Evolutionary conservation across 352 stramenopile genomes (phyloP).

Genomic region (Phytophthora crassamura): DNA sequence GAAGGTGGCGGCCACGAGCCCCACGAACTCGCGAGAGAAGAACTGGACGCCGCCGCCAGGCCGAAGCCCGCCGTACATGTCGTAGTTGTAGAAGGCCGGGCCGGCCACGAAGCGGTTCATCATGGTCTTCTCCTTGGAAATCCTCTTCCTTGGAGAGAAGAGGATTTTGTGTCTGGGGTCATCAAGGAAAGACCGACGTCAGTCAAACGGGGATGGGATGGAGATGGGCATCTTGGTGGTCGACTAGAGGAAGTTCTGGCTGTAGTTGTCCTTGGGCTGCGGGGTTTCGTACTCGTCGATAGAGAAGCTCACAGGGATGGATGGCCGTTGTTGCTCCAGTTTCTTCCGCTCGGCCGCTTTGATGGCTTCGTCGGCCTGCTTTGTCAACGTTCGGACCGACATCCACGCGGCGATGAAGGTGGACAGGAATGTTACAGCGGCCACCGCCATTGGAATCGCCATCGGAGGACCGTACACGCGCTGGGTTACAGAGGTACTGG

Average conservation of each 20-base stretch:
- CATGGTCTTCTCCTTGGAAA: no score
- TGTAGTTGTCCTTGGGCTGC: slow-evolving; percentile 44
- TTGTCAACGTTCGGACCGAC: slow-evolving; percentile 24
- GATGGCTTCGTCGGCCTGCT: slow-evolving; percentile 33
- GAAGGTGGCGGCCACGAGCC: slow-evolving; percentile 55
- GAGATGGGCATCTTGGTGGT: neutral
- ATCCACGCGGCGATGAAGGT: slow-evolving; percentile 35
- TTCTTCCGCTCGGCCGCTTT: slow-evolving; percentile 27
- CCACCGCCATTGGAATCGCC: slow-evolving; percentile 29
- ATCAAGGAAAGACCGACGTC: no score
- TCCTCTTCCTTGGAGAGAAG: no score
- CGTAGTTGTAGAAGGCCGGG: slow-evolving; percentile 66
- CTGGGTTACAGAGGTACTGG: slow-evolving; percentile 11
- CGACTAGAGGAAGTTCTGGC: slow-evolving; percentile 43
- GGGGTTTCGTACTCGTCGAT: slow-evolving; percentile 31
- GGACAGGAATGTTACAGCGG: slow-evolving; percentile 32
- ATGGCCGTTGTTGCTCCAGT: slow-evolving; percentile 9
- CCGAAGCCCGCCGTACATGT: slow-evolving; percentile 63
- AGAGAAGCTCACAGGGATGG: slow-evolving; percentile 21
- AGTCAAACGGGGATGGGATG: no score
- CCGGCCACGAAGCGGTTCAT: slow-evolving; percentile 44
- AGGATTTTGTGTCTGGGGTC: no score
- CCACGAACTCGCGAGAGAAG: slow-evolving; percentile 44
- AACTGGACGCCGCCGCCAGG: slow-evolving; percentile 42
- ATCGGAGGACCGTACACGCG: slow-evolving; percentile 36